Evolutionary conservation across 202 grass and related monocot genomes (phyloP).

Genomic region (Setaria italica): DNA sequence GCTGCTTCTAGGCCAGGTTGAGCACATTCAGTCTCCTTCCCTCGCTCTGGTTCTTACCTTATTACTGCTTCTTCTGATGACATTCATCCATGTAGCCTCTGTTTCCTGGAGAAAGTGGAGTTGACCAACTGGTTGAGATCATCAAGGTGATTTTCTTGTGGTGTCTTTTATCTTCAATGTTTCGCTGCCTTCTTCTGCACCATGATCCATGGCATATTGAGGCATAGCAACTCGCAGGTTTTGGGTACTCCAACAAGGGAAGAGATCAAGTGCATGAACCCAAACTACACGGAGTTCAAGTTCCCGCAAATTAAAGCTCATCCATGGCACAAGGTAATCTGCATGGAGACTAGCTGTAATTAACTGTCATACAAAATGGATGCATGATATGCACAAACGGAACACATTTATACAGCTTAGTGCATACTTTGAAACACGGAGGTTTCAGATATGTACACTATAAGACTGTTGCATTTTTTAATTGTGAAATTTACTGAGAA

Average conservation of each 20-base stretch:
- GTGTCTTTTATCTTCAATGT: neutral
- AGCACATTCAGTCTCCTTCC: slow-evolving; percentile 28
- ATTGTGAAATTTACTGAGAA: neutral
- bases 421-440: neutral
- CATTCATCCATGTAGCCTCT: slow-evolving; percentile 66
- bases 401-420: neutral
- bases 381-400: slow-evolving; percentile 15
- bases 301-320: slow-evolving; percentile 99
- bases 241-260: slow-evolving; percentile 99
- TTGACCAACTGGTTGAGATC: slow-evolving; percentile 97
- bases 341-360: neutral
- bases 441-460: too few relatives aligned
- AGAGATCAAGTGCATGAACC: slow-evolving; percentile 99
- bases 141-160: slow-evolving; percentile 74
- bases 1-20: slow-evolving; percentile 91
- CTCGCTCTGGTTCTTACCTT: neutral
- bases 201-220: slow-evolving; percentile 39
- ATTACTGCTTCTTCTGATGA: slow-evolving; percentile 41
- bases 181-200: slow-evolving; percentile 24
- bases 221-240: slow-evolving; percentile 60
- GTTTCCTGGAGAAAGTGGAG: slow-evolving; percentile 98
- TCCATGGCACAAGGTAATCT: slow-evolving; percentile 91
- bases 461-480: too few relatives aligned
- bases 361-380: slow-evolving; percentile 7
- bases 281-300: slow-evolving; percentile 96